phyloP scores from a whole-genome alignment of 805 yeast genomes.

The Cyberlindnera misumaiensis region DNA sequence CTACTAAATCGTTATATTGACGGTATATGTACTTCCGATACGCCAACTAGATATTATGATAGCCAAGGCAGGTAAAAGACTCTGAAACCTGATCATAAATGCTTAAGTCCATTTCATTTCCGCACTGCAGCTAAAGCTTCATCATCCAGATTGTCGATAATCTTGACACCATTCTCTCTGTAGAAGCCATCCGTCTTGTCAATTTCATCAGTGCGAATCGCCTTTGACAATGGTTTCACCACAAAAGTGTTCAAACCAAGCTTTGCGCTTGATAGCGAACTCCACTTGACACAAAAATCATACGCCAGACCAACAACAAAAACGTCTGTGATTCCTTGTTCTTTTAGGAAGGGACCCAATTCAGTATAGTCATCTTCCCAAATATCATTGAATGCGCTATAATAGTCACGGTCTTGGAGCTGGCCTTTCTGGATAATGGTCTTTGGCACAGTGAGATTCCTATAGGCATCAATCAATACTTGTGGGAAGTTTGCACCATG shows the following conservation, averaged over 20 bases:
- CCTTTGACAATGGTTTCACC: conserved; percentile 45
- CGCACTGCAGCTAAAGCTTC: too few species aligned
- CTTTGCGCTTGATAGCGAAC: conserved; percentile 62
- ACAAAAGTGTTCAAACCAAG: conserved; percentile 63
- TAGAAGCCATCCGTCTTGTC: conserved; percentile 31
- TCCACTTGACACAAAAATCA: conserved; percentile 78
- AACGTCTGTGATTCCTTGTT: conserved; percentile 48
- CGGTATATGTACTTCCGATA: too few species aligned
- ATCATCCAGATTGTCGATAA: conserved; percentile 16
- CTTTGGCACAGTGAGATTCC: conserved; percentile 29
- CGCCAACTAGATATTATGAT: too few species aligned
- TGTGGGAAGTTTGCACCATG: conserved; percentile 58
- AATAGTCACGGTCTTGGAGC: conserved; percentile 69
- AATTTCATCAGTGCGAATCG: conserved; percentile 43
- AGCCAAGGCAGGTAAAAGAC: too few species aligned
- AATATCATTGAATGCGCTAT: conserved; percentile 78
- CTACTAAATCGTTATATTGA: too few species aligned
- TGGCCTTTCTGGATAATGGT: conserved; percentile 65
- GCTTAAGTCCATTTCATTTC: too few species aligned
- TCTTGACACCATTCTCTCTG: conserved; percentile 26
- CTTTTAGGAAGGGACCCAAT: conserved; percentile 40
- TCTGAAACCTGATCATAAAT: too few species aligned
- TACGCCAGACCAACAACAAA: conserved; percentile 77
- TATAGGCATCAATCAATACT: conserved; percentile 33
- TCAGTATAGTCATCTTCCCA: conserved; percentile 73